Evolutionary conservation across 2,329 filamentous ascomycete species (phyloP), one percentile per base, ranked within the genome.

Genomic region (Arachnomyces sp.): DNA sequence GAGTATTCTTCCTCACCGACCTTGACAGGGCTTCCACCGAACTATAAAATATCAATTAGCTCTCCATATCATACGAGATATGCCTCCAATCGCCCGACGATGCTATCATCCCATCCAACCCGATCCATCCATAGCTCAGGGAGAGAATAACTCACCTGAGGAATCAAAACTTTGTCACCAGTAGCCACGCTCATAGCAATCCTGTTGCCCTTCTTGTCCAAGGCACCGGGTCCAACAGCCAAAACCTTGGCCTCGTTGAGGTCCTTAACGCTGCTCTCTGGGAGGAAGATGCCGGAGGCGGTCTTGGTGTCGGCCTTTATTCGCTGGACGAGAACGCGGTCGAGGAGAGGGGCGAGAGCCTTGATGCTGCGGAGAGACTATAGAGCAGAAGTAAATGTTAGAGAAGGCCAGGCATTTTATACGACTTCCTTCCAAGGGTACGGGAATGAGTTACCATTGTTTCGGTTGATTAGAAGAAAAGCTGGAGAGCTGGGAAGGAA

Each of bases 291-390:
- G 59, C 92, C 92, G 60, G 82, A 82, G 56, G 92, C 88, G 36
- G 92, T 98, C 78, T 95, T 95, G 63, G 88, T 69, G 72, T 96
- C 90, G 59, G 90, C 85, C 76, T 96, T 96, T 72, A 95, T 72
- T 70, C 92, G 87, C 81, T 98, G 92, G 55, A 98, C 87, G 50
- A 98, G 83, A 56, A 98, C 88, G 58, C 92, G 90, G 80, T 98
- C 92, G 69, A 98, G 82, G 54, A 98, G 89, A 49, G 92, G 92
- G 45, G 82, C 84, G 58, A 98, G 89, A 60, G 82, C 81, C 72
- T 90, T 92, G 79, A 98, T 89, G 65, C 84, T 93, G 68, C 90
- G 92, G 73, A 96, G 79, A 52, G 89, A 77, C 58, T 59, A 61
- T 56, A 61, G 48, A 42, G 28, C 12, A 32, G 20, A 25, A 25